Conservation (phyloP, 2,329 filamentous ascomycete species). For the Penicillium sp. region DNA sequence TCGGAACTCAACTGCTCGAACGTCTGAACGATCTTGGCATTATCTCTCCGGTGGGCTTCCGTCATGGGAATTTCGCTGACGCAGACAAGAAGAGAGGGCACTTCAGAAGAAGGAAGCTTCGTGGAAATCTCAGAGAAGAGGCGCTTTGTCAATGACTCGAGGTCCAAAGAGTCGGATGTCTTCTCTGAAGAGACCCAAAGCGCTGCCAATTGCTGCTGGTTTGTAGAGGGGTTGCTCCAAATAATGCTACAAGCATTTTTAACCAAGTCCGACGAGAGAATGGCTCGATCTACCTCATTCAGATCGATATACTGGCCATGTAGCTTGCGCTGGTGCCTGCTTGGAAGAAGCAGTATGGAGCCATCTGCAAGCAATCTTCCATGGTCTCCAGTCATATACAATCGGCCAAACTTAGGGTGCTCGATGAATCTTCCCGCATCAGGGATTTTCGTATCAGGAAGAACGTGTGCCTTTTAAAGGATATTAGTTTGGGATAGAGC, state of each 20-base stretch:
- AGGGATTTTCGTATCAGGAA: constrained; percentile 37
- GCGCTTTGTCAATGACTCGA: constrained; percentile 29
- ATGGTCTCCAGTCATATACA: constrained; percentile 80
- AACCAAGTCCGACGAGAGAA: constrained; percentile 52
- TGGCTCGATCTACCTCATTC: constrained; percentile 63
- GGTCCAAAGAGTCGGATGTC: constrained; percentile 1
- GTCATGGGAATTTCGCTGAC: constrained; percentile 67
- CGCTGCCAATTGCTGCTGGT: constrained; percentile 56
- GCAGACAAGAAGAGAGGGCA: constrained; percentile 69
- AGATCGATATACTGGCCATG: constrained; percentile 76
- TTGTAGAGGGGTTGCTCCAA: constrained; percentile 39
- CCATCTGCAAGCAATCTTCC: constrained; percentile 74
- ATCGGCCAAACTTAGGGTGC: constrained; percentile 62
- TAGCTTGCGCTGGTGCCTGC: constrained; percentile 76
- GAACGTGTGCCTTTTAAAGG: neutral
- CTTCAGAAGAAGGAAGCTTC: constrained; percentile 68
- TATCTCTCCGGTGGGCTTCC: constrained; percentile 69
- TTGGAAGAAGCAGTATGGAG: constrained; percentile 66
- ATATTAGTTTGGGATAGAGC: neutral
- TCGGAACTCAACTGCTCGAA: constrained; percentile 48
- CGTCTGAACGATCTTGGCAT: constrained; percentile 46
- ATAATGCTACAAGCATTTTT: constrained; percentile 63
- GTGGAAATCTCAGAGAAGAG: constrained; percentile 55
- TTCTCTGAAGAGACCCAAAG: constrained; percentile 59
- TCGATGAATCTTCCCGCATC: constrained; percentile 64